These are phyloP conservation scores for Tylopilus felleus DNA, from an alignment of 768 basidiomycete genomes.

Conservation along the genomic window DNA sequence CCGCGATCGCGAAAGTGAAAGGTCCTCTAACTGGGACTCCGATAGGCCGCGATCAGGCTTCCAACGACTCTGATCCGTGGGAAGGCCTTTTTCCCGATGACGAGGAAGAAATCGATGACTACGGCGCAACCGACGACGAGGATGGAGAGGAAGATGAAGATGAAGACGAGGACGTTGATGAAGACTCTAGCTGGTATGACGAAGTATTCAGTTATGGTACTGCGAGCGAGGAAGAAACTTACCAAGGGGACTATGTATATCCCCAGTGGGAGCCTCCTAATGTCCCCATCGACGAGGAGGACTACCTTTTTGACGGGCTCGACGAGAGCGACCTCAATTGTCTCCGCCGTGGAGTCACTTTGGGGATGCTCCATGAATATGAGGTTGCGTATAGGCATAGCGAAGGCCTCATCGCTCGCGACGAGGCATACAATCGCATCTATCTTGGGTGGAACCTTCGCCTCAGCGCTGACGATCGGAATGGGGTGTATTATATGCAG, in stretches of 20 bases:
- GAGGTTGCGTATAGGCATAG: constrained; percentile 52
- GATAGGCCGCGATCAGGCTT: constrained; percentile 25
- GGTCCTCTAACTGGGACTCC: constrained; percentile 18
- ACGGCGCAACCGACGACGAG: constrained; percentile 23
- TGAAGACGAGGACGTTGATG: constrained; percentile 30
- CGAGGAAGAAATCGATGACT: constrained; percentile 41
- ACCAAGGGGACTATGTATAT: constrained; percentile 39
- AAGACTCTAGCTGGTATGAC: constrained; percentile 29
- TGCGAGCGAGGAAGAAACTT: constrained; percentile 34
- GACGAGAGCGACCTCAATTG: constrained; percentile 38
- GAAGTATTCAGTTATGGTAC: constrained; percentile 37
- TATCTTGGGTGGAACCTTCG: constrained; percentile 70
- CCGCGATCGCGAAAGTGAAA: constrained; percentile 47
- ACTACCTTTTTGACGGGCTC: constrained; percentile 35
- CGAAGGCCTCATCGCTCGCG: constrained; percentile 50
- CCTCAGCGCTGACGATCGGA: constrained; percentile 41
- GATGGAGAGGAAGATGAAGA: constrained; percentile 27
- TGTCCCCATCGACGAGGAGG: constrained; percentile 33
- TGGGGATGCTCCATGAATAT: constrained; percentile 55
- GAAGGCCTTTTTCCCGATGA: constrained; percentile 58
- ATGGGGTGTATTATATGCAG: constrained; percentile 40
- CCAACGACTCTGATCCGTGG: constrained; percentile 61
- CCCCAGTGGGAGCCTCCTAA: constrained; percentile 61
- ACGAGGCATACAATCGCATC: constrained; percentile 42
- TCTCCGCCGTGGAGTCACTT: constrained; percentile 57